Evolutionary conservation across 768 basidiomycete genomes (phyloP), one percentile per base, ranked within the genome.

Genomic region (Boletus subparvulus): DNA sequence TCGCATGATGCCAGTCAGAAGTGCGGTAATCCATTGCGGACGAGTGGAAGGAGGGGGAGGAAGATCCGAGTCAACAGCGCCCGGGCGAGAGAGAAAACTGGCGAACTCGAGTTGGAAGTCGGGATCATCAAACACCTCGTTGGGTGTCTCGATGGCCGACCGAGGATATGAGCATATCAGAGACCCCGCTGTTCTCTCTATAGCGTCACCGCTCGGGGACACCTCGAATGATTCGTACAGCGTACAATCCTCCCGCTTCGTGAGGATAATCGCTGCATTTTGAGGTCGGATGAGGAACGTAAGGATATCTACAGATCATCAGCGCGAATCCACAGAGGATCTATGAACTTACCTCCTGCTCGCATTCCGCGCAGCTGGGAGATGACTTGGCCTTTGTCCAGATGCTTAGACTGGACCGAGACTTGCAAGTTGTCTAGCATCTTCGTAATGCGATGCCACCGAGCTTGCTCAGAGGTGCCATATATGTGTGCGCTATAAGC

Each of bases 151-250:
- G 44, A 77, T 62, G 4, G 77, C 73, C 17, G 75, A 74, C 0
- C 72, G 73, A 9, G 80, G 78, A 58, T 73, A 81, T 0, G 69
- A 70, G 24, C 75, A 12, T 12, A 35, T 35, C 33, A 13, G 33
- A 26, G 9, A 2, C 13, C 0, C 28, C 7, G 28, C 4, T 8
- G 5, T 4, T 28, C 1, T 16, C 9, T 26, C 14, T 9, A 16
- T 8, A 16, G 24, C 42, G 16, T 50, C 59, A 12, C 64, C 54
- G 13, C 59, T 51, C 0, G 77, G 69, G 2, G 75, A 74, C 16
- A 75, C 72, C 60, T 80, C 75, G 51, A 81, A 81, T 7, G 63
- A 61, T 57, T 81, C 81, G 48, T 74, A 74, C 14, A 69, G 55
- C 6, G 73, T 71, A 6, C 58, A 43, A 5, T 54, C 45, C 11